Evolutionary conservation across 352 stramenopile genomes (phyloP), one percentile per base, ranked within the genome.

Genomic region (Globisporangium iwayamae): DNA sequence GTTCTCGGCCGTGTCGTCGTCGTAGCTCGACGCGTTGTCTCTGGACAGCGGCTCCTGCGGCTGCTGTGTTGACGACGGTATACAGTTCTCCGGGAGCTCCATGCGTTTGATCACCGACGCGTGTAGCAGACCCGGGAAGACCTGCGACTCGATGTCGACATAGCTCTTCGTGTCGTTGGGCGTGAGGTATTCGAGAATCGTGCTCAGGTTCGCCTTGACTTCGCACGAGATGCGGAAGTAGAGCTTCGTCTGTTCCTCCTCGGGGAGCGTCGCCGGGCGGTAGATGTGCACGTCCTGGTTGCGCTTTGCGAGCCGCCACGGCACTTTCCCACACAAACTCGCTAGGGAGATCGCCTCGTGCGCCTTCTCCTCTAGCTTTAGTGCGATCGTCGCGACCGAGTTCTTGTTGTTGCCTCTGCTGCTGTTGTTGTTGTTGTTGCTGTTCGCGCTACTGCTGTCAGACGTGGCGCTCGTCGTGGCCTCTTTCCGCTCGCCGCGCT

Each of bases 211-310:
- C 32, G 87, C 83, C 55, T 93, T 93, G 43, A 94, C 79, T 30
- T 95, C 85, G 66, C 83, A 93, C 63, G 84, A 93, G 6, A 95
- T 74, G 32, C 87, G 85, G 55, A 95, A 93, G 63, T 90, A 91
- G 5, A 95, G 73, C 56, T 91, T 93, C 13, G 48, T 71, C 22
- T 90, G 75, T 25, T 74, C 68, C 14, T 79, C 77, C 4, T 64
- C 70, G 7, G 68, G 67, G 4, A 87, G 65, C 7, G 47, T 67
- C 50, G 73, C 73, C 6, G 84, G 82, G 8, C 81, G 76, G 65
- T 95, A 93, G 36, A 93, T 70, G 55, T 89, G 81, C 20, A 95
- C 83, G 60, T 95, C 84, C 68, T 93, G 85, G 65, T 85, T 89
- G 66, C 84, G 84, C 63, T 91, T 94, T 32, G 65, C 41, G 25